A percentile compares a stretch with the other conserved stretches of the same genome.
phyloP scores from a whole-genome alignment of 495 filamentous ascomycete species.

The Podospora conica region DNA sequence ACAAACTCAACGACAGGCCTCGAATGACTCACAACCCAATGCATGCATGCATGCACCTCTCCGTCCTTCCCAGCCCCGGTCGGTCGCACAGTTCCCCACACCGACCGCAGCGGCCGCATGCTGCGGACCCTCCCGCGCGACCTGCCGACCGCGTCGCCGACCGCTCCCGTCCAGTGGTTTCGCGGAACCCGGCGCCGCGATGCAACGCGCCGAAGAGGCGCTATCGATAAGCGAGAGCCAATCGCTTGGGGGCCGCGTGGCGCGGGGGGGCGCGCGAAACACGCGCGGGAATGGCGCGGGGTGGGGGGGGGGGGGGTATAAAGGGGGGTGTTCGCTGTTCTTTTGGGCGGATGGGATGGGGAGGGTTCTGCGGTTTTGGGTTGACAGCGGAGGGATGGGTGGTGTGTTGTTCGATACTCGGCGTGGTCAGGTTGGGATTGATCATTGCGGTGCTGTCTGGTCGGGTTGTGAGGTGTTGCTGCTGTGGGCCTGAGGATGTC shows the following conservation, averaged over 20 bases:
- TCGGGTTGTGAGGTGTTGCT: too few species aligned
- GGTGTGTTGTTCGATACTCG: too few species aligned
- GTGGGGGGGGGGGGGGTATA: background rate
- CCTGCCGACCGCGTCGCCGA: slow-evolving; percentile 10
- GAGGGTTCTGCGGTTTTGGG: background rate
- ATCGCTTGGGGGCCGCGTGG: slow-evolving; percentile 2
- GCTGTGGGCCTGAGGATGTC: too few species aligned
- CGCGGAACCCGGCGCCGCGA: background rate
- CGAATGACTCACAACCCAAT: background rate
- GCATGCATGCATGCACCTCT: too few species aligned
- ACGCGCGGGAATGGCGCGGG: background rate
- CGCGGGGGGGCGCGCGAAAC: background rate
- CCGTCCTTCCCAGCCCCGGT: background rate
- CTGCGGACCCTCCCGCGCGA: background rate
- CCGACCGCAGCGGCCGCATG: background rate
- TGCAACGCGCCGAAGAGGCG: slow-evolving; percentile 18
- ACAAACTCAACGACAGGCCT: background rate
- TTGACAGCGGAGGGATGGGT: too few species aligned
- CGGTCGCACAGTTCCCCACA: background rate
- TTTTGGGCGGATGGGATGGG: background rate
- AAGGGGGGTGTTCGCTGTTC: background rate
- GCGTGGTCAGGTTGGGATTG: too few species aligned
- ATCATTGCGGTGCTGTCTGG: too few species aligned
- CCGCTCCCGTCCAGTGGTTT: slow-evolving; percentile 21
- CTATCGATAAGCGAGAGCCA: slow-evolving; percentile 28